Base-by-base conservation (phyloP, 495 filamentous ascomycete species). In the Trichoderma virens region DNA sequence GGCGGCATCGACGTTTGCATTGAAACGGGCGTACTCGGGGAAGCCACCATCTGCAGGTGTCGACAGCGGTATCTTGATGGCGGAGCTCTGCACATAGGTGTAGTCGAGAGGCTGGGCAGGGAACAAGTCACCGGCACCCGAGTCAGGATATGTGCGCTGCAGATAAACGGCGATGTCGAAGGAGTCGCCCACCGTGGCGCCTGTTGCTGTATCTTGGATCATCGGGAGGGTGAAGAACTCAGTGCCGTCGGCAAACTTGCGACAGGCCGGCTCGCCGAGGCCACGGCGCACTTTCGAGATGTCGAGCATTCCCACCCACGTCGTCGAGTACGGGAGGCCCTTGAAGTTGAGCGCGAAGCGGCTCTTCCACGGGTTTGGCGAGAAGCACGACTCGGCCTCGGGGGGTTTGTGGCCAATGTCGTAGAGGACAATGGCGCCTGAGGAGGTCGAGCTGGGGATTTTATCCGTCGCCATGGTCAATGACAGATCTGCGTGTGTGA, bases 261-360 rank as follows among this genome's bases (percentile, higher is more conserved):
- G 83, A 31, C 67, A 72, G 6, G 85, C 65, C 0, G 78, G 76
- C 1, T 80, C 47, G 60, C 67, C 65, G 43, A 88, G 78, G 6
- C 51, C n/a, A 5, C 68, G 66, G 61, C 85, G 85, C 2, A 78
- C 71, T 5, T 66, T 56, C n/a, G 73, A 4, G 30, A 88, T 75
- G 59, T 85, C 76, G 25, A 76, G 80, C 0, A 87, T 47, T 0
- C 70, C 65, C 0, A 85, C 78, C 83, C 83, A 78, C 60, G 25
- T 54, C 0, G 86, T 88, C 16, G 62, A 62, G 76, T 82, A 85
- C 2, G 78, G 72, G 5, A 78, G 32, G 32, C 45, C n/a, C 67
- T 85, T 87, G 80, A 85, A 85, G 74, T 83, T 86, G 35, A 89
- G 81, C 0, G 86, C 83, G 18, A 73, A 69, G 3, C 86, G 83